Base-by-base conservation (phyloP, 2,329 filamentous ascomycete species). In the Fonsecaea pedrosoi region DNA sequence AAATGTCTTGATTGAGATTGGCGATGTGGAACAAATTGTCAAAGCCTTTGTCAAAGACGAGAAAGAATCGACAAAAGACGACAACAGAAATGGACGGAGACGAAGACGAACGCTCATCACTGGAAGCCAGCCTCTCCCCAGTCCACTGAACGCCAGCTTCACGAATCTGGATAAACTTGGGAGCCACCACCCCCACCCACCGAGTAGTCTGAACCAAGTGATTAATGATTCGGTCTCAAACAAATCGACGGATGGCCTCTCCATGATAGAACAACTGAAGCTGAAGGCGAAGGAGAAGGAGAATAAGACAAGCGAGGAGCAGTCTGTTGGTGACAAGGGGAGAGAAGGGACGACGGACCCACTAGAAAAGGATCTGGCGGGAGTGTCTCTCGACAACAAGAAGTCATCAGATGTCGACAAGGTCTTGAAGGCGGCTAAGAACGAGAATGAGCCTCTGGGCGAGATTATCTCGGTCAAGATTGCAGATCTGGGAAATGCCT, bases 1-100 rank as follows among this genome's bases (percentile, higher is more conserved):
- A 78, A 99, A 99, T 76, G 95, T 99, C 37, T 84, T 99, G 71
- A 98, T 99, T 77, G 95, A 99, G 81, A 98, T 99, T 76, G 95
- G 95, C 72, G 95, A 99, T 74, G 95, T 99, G 58, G 95, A 99
- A 82, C 92, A 98, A 79, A 98, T 98, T 70, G 95, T 99, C 66
- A 94, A 97, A 81, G 93, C 92, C 68, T 94, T 96, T 70, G 94
- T 99, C 63, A 94, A 97, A 80, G 92, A 89, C 69, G 91, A 95
- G 58, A 82, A 87, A 73, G 87, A 87, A 73, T 85, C 88, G 60
- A 90, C 91, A 68, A 95, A 95, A 79, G 92, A 96, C 77, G 93
- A 94, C 77, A 93, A 96, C 76, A 87, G 94, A 72, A 98, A 97
- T 78, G 94, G 95, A 60, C 87, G 95, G 69, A 87, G 95, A 79